Evolutionary conservation across 768 basidiomycete species (phyloP), one percentile per base, ranked within the genome.

Genomic region (Trametes elegans): DNA sequence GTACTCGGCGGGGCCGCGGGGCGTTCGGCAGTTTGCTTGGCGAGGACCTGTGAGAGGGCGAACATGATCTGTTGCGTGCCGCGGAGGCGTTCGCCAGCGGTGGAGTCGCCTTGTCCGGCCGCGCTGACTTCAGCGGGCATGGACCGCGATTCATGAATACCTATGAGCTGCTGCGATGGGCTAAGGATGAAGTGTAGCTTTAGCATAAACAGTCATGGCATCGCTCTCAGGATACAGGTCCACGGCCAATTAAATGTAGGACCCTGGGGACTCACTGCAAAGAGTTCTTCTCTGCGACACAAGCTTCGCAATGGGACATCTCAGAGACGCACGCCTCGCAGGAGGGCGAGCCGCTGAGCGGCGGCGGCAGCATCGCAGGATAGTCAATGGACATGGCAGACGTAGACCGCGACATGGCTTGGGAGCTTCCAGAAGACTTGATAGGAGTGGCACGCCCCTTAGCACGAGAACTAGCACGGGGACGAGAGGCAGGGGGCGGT

Each of bases 301-400:
- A 53, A 0, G 32, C 51, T 11, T 18, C 10, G 19, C 51, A 53
- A 26, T 38, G 7, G 8, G 42, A 13, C 42, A 53, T 44, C 26
- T 53, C 51, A 16, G 51, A 35, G 9, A 53, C 1, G 14, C 51
- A 53, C 23, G 42, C 51, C 24, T 36, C 24, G 23, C 51, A 53
- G 18, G 51, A 53, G 5, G 41, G 14, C 24, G 51, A 44, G 0
- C 42, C 13, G 13, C 18, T 19, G 5, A 18, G 27, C 0, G 2
- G 6, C 26, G n/a, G n/a, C 10, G 14, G 14, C 2, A 32, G 34
- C 16, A 41, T 3, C 8, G 36, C 51, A 11, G 51, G 6, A 4
- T 36, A 13, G 42, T 53, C 34, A 14, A 45, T 7, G 21, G 42
- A 44, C 42, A 45, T 27, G 14, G 51, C 42, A 3, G 51, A 53